These are phyloP conservation scores for Cladophialophora psammophila DNA, from an alignment of 2,329 filamentous ascomycete genomes.

Conservation along the genomic window DNA sequence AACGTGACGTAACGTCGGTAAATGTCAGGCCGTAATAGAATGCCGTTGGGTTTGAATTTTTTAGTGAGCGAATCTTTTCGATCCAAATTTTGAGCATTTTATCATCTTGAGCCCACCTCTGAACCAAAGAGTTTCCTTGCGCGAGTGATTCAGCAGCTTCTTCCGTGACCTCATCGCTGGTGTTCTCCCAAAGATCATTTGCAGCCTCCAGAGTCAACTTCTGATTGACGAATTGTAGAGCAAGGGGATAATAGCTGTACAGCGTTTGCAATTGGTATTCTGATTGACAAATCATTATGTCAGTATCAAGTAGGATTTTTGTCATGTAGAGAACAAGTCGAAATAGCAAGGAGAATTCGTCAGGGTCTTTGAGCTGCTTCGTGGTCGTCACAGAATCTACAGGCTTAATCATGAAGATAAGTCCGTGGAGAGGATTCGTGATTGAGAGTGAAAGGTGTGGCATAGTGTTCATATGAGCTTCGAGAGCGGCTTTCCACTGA, in stretches of 20 bases:
- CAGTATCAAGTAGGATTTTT: constrained; percentile 60
- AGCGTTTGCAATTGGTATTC: constrained; percentile 49
- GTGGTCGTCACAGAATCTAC: constrained; percentile 41
- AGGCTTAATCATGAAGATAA: constrained; percentile 67
- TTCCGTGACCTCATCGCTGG: constrained; percentile 57
- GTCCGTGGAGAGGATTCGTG: constrained; percentile 74
- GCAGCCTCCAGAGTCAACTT: constrained; percentile 64
- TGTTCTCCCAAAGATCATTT: constrained; percentile 61
- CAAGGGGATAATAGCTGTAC: constrained; percentile 61
- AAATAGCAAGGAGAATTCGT: constrained; percentile 74
- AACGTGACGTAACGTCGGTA: constrained; percentile 48
- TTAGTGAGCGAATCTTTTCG: constrained; percentile 37
- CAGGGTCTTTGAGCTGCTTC: constrained; percentile 62
- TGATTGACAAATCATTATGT: constrained; percentile 45
- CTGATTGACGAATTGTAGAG: constrained; percentile 65
- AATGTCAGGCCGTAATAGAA: constrained; percentile 53
- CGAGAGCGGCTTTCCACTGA: constrained; percentile 71
- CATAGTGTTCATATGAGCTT: constrained; percentile 53
- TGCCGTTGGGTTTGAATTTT: constrained; percentile 27
- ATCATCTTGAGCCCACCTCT: constrained; percentile 50
- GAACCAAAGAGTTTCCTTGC: constrained; percentile 58
- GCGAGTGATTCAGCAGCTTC: constrained; percentile 62
- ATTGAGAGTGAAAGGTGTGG: constrained; percentile 73
- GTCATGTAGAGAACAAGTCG: constrained; percentile 77
- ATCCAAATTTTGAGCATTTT: constrained; percentile 30